These are phyloP conservation scores for Colletotrichum musae DNA, from an alignment of 2,329 filamentous ascomycete genomes.

Conservation along the genomic window DNA sequence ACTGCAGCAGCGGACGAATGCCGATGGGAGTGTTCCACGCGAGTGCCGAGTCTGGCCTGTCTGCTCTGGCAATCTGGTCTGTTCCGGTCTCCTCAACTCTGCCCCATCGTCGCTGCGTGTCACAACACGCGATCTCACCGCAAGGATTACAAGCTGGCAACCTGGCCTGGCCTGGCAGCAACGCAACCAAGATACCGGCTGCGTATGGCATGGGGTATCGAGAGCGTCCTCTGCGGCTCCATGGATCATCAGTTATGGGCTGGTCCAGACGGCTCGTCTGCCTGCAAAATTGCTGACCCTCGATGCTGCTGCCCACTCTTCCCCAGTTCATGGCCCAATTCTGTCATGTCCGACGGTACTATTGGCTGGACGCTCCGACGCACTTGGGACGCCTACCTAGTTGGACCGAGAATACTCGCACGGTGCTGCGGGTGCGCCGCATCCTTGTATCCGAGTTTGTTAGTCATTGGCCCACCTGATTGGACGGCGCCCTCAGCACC, in stretches of 20 bases:
- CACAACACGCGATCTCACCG: slow-evolving; percentile 13
- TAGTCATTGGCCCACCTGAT: slow-evolving; percentile 34
- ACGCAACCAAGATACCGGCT: slow-evolving; percentile 10
- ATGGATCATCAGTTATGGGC: slow-evolving; percentile 33
- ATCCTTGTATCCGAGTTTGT: slow-evolving; percentile 36
- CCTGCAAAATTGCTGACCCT: slow-evolving; percentile 26
- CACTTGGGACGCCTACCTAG: slow-evolving; percentile 27
- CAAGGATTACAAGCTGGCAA: slow-evolving; percentile 24
- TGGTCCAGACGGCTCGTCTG: slow-evolving; percentile 34
- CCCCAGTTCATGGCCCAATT: slow-evolving; percentile 38
- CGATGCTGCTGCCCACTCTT: slow-evolving; percentile 11
- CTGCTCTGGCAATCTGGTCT: background rate
- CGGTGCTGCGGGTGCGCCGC: slow-evolving; percentile 37
- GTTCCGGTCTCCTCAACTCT: background rate
- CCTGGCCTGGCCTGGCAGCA: too few species aligned
- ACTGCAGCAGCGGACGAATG: slow-evolving; percentile 12
- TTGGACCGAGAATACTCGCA: slow-evolving; percentile 15
- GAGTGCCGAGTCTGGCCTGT: slow-evolving; percentile 1
- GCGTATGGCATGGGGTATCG: background rate
- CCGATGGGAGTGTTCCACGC: slow-evolving; percentile 21
- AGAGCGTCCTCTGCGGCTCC: slow-evolving; percentile 19
- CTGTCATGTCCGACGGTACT: slow-evolving; percentile 21
- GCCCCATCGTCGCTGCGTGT: slow-evolving; percentile 9
- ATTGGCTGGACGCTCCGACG: slow-evolving; percentile 36
- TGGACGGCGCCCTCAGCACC: slow-evolving; percentile 9